Percentiles rank a stretch among this genome's conserved stretches.
Conservation (phyloP, 257 asterid species). For the Plantago major region DNA sequence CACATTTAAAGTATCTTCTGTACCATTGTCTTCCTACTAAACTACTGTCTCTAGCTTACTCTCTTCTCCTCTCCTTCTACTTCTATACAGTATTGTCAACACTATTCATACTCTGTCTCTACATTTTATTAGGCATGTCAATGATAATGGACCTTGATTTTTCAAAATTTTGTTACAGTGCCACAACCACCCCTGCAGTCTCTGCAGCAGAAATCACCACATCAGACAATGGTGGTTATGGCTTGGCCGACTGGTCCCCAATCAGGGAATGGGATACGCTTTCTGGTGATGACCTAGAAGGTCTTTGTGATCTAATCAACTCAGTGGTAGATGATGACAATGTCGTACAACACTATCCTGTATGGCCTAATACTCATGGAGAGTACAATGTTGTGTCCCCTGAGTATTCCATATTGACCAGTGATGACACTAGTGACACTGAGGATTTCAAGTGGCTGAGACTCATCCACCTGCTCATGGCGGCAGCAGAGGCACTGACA, state of each 20-base stretch:
- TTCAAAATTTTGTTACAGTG: slow-evolving; percentile 28
- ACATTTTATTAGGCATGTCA: slow-evolving; percentile 28
- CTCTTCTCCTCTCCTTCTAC: slow-evolving; percentile 22
- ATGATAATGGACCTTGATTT: slow-evolving; percentile 55
- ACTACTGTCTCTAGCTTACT: slow-evolving; percentile 22
- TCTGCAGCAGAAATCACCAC: slow-evolving; percentile 22
- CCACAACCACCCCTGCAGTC: slow-evolving; percentile 24
- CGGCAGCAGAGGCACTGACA: slow-evolving; percentile 78
- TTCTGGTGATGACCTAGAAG: slow-evolving; percentile 38
- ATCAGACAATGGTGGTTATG: slow-evolving; percentile 32
- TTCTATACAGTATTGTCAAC: not conserved
- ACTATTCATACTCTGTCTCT: slow-evolving; percentile 8
- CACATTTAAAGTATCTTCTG: slow-evolving; percentile 4
- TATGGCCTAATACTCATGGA: slow-evolving; percentile 16
- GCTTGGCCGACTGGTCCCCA: slow-evolving; percentile 64
- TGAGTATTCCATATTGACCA: slow-evolving; percentile 28
- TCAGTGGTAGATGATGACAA: slow-evolving; percentile 28
- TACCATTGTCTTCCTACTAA: slow-evolving; percentile 17
- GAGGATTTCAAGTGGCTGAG: slow-evolving; percentile 58
- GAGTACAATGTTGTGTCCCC: slow-evolving; percentile 36
- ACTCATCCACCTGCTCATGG: slow-evolving; percentile 76
- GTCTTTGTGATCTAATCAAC: slow-evolving; percentile 43
- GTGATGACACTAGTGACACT: slow-evolving; percentile 20
- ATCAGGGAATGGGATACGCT: slow-evolving; percentile 64
- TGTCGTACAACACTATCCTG: slow-evolving; percentile 13